Percentiles rank a stretch among this genome's conserved stretches.
These are phyloP conservation scores for Penicillium psychrofluorescens DNA, from an alignment of 495 filamentous ascomycete species.

Conservation along the genomic window DNA sequence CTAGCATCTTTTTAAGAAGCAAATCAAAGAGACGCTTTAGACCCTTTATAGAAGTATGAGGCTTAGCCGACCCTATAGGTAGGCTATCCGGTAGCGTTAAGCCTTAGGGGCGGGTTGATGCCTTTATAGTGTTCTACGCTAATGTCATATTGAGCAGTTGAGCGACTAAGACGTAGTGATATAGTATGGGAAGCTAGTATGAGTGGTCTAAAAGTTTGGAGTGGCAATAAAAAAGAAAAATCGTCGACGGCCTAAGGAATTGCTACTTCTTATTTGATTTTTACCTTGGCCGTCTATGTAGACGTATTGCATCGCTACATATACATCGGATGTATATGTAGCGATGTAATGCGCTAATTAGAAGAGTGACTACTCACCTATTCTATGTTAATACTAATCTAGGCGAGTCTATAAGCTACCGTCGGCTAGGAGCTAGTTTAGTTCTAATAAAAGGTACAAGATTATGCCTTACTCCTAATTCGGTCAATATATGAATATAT, in stretches of 20 bases:
- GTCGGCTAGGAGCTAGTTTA: not conserved
- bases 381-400: not conserved
- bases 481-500: not conserved
- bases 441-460: not conserved
- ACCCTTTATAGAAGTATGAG: not conserved
- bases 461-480: not conserved
- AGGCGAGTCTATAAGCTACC: not conserved
- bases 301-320: no score
- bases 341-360: not conserved
- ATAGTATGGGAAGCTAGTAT: not conserved
- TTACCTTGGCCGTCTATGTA: no score
- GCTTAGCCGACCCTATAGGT: not conserved
- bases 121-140: not conserved
- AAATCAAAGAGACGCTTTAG: constrained; percentile 1
- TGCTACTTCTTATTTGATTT: no score
- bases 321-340: no score
- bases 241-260: no score
- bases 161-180: not conserved
- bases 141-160: not conserved
- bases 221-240: no score
- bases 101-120: not conserved
- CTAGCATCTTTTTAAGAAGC: constrained; percentile 8
- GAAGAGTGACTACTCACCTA: not conserved
- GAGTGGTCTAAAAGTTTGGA: no score
- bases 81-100: constrained; percentile 4